Evolutionary conservation across 1,139 yeast species (phyloP).

Genomic region (Taiozyma onychis): DNA sequence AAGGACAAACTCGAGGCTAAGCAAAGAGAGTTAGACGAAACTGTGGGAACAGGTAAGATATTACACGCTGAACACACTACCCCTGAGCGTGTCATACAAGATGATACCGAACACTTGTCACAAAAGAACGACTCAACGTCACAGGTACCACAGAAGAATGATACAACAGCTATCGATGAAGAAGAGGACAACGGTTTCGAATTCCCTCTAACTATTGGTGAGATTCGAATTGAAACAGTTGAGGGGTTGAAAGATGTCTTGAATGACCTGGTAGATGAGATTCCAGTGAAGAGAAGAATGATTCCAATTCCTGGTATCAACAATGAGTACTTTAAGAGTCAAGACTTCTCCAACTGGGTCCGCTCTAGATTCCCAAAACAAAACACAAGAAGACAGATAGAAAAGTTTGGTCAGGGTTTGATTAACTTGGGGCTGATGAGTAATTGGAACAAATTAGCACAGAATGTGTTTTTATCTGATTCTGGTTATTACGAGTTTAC

Average conservation of each 20-base stretch:
- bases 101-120: neutral
- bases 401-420: slow-evolving; percentile 22
- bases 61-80: neutral
- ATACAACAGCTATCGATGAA: slow-evolving; percentile 9
- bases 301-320: slow-evolving; percentile 24
- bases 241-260: slow-evolving; percentile 18
- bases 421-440: slow-evolving; percentile 16
- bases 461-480: slow-evolving; percentile 18
- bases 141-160: slow-evolving; percentile 4
- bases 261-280: slow-evolving; percentile 13
- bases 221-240: slow-evolving; percentile 9
- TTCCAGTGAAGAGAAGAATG: slow-evolving; percentile 21
- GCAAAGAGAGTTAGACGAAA: slow-evolving; percentile 15
- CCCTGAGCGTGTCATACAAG: slow-evolving; percentile 1
- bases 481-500: slow-evolving; percentile 24
- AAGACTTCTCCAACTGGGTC: slow-evolving; percentile 16
- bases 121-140: neutral
- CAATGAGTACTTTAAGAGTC: slow-evolving; percentile 20
- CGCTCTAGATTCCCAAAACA: slow-evolving; percentile 9
- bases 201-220: slow-evolving; percentile 24
- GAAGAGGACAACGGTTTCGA: slow-evolving; percentile 17
- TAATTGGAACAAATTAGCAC: slow-evolving; percentile 19
- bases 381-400: slow-evolving; percentile 17
- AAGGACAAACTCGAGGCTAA: slow-evolving; percentile 13
- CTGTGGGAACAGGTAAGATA: neutral